A percentile compares a stretch with the other conserved stretches of the same genome.
These are phyloP conservation scores for Colletotrichum lindemuthianum DNA, from an alignment of 2,329 filamentous ascomycete species.

Conservation along the genomic window DNA sequence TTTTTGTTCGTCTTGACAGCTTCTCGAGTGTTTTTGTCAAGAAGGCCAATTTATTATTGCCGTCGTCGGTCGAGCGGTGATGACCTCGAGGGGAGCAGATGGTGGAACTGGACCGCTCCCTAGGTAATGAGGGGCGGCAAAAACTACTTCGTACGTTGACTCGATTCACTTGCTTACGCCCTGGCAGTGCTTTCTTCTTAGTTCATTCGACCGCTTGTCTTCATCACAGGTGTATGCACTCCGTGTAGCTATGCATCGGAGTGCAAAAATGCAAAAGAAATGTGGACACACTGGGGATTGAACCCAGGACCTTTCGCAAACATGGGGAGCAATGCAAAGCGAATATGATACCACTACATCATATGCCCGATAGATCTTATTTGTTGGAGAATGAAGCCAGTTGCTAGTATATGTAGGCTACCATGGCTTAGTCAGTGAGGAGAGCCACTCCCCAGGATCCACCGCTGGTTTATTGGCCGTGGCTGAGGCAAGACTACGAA, in stretches of 20 bases:
- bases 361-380: background rate
- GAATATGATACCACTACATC: constrained; percentile 3
- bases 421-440: background rate
- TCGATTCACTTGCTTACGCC: background rate
- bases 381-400: background rate
- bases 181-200: background rate
- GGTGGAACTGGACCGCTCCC: too few species aligned
- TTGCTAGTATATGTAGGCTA: background rate
- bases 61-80: too few species aligned
- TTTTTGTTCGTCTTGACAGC: too few species aligned
- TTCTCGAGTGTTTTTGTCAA: too few species aligned
- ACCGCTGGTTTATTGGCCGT: background rate
- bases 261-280: background rate
- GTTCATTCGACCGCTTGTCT: too few species aligned
- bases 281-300: constrained; percentile 10
- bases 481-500: too few species aligned
- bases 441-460: background rate
- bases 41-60: too few species aligned
- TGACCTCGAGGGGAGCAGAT: too few species aligned
- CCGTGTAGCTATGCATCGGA: background rate
- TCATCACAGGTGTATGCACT: too few species aligned
- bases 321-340: background rate
- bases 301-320: constrained; percentile 14
- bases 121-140: too few species aligned
- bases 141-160: too few species aligned